Percentiles rank a stretch among this genome's conserved stretches.
Evolutionary conservation across 106 monocot species (phyloP).

Genomic region (Ottelia alismoides): DNA sequence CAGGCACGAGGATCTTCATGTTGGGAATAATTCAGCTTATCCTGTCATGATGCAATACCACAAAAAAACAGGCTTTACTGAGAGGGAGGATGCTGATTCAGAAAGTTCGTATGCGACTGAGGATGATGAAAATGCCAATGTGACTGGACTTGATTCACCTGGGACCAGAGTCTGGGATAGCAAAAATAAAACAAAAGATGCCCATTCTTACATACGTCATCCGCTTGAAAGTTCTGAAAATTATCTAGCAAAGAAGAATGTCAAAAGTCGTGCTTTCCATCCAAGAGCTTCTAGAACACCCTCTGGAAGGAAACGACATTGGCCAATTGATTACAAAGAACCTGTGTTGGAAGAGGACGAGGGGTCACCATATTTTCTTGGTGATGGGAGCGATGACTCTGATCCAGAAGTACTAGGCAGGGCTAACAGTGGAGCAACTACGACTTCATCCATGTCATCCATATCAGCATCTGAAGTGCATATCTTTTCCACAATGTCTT

Average conservation of each 20-base stretch:
- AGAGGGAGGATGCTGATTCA: too few relatives aligned
- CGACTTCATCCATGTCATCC: slow-evolving; percentile 49
- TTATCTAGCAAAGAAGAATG: slow-evolving; percentile 33
- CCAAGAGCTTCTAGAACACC: slow-evolving; percentile 33
- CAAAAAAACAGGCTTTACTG: too few relatives aligned
- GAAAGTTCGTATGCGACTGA: too few relatives aligned
- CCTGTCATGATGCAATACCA: too few relatives aligned
- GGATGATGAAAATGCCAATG: too few relatives aligned
- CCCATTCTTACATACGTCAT: slow-evolving; percentile 55
- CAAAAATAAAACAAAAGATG: slow-evolving; percentile 59
- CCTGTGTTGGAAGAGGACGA: slow-evolving; percentile 61
- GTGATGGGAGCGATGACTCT: slow-evolving; percentile 29
- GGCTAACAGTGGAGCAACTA: slow-evolving; percentile 38
- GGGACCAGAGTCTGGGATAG: slow-evolving; percentile 96
- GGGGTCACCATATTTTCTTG: slow-evolving; percentile 39
- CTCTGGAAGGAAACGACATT: slow-evolving; percentile 53
- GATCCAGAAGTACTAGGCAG: slow-evolving; percentile 39
- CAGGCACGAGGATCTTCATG: too few relatives aligned
- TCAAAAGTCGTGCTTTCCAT: slow-evolving; percentile 30
- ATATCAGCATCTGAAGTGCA: slow-evolving; percentile 34
- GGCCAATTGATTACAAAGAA: slow-evolving; percentile 31
- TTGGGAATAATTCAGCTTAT: too few relatives aligned
- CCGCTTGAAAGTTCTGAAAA: slow-evolving; percentile 76
- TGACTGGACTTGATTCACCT: slow-evolving; percentile 85
- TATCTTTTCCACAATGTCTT: slow-evolving; percentile 25